Evolutionary conservation across 805 yeast genomes (phyloP), one percentile per base, ranked within the genome.

Genomic region (Wickerhamomyces mucosus): DNA sequence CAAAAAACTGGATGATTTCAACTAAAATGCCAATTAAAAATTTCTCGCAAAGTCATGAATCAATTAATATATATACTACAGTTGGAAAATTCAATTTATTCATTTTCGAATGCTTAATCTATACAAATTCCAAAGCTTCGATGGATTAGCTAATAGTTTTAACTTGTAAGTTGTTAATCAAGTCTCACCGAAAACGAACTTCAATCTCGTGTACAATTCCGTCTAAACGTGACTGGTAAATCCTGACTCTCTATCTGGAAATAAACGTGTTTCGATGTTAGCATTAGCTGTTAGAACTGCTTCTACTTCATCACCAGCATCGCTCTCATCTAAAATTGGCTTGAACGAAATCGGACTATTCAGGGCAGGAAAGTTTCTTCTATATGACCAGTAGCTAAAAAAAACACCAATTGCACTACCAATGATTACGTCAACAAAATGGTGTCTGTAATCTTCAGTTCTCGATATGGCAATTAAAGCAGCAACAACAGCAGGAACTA

Each of bases 361-460:
- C 15, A 59, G 42, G 7, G 56, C 38, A 13, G 69, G 70, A 50
- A 63, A 64, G 39, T 56, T 54, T 40, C 62, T 50, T 39, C 54
- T 54, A 34, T 65, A 65, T 3, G 55, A 38, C 48, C 54, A 54
- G 39, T 53, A 53, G 42, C 88, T 89, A 21, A 78, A 56, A 3
- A 60, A 36, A 5, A 58, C 40, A 1, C 98, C 98, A 3, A 89
- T 49, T 2, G 63, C 13, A 18, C 80, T 63, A 4, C 98, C 98
- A 12, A 78, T 48, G 2, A 80, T 44, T 1, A 92, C 79, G 55
- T 89, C 98, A 13, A 82, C 62, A 50, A 83, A 85, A 56, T 89
- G 97, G 50, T 89, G 98, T 52, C 96, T 69, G 57, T 88, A 88
- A 56, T 89, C 98, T 46, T 81, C 79, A 1, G 95, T 83, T 46